A percentile compares a stretch with the other conserved stretches of the same genome.
These are phyloP conservation scores for Penicillium olsonii DNA, from an alignment of 2,329 filamentous ascomycete species.

Conservation along the genomic window DNA sequence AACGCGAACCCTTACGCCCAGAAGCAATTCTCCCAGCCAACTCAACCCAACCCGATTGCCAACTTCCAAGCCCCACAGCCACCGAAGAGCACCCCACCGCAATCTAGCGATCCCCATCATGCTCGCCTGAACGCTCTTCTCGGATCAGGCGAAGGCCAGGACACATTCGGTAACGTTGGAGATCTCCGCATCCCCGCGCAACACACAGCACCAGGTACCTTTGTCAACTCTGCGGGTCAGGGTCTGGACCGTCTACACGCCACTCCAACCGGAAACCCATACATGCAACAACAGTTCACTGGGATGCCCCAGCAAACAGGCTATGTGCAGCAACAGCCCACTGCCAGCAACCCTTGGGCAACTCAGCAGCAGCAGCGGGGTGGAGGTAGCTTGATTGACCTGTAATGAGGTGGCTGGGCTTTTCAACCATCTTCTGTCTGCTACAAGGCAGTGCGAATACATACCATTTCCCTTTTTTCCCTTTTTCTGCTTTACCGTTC, in stretches of 20 bases:
- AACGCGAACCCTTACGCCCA: slow-evolving; percentile 17
- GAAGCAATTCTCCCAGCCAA: slow-evolving; percentile 42
- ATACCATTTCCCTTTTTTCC: slow-evolving; percentile 7
- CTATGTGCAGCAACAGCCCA: slow-evolving; percentile 48
- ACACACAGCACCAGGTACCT: slow-evolving; percentile 92
- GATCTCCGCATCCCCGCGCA: slow-evolving; percentile 93
- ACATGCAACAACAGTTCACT: slow-evolving; percentile 80
- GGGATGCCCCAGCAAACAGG: slow-evolving; percentile 57
- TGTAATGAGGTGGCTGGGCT: slow-evolving; percentile 41
- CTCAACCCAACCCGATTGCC: slow-evolving; percentile 39
- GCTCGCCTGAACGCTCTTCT: slow-evolving; percentile 84
- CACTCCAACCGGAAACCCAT: slow-evolving; percentile 74
- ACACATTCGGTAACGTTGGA: slow-evolving; percentile 97
- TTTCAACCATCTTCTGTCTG: slow-evolving; percentile 1
- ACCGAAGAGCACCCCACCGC: slow-evolving; percentile 35
- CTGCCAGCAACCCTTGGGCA: slow-evolving; percentile 59
- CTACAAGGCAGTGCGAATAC: slow-evolving; percentile 10
- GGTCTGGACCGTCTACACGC: slow-evolving; percentile 72
- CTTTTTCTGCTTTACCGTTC: slow-evolving; percentile 3
- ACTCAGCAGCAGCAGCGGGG: slow-evolving; percentile 49
- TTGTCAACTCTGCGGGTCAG: slow-evolving; percentile 90
- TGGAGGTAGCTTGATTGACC: slow-evolving; percentile 63
- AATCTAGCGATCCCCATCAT: slow-evolving; percentile 56
- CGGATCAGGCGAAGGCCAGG: slow-evolving; percentile 84
- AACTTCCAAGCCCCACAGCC: slow-evolving; percentile 35